phyloP scores from a whole-genome alignment of 1,284 basidiomycete species.

The Melampsora medusae region DNA sequence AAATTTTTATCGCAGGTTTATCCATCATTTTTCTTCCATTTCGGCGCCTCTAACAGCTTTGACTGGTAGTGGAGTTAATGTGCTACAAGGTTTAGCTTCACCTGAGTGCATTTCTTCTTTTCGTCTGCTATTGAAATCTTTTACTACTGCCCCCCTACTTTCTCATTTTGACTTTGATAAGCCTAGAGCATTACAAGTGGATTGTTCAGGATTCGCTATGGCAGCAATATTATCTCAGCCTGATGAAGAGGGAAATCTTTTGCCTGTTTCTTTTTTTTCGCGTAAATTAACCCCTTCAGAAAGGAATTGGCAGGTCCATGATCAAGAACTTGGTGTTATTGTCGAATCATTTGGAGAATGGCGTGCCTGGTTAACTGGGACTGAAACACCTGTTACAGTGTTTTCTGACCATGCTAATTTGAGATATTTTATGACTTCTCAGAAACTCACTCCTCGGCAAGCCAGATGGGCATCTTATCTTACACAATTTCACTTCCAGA shows the following conservation, averaged over 20 bases:
- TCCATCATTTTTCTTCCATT: constrained; percentile 7
- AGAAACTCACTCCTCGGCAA: constrained; percentile 13
- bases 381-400: constrained; percentile 1
- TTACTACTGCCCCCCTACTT: constrained; percentile 1
- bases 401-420: constrained; percentile 42
- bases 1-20: not conserved
- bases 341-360: constrained; percentile 18
- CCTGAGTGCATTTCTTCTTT: not conserved
- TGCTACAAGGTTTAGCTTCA: not conserved
- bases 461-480: constrained; percentile 10
- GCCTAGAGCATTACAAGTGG: constrained; percentile 3
- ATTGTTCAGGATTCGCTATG: constrained; percentile 19
- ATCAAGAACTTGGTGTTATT: constrained; percentile 3
- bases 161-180: constrained; percentile 17
- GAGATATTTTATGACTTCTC: too few species aligned
- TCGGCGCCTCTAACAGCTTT: not conserved
- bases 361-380: constrained; percentile 25
- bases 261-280: constrained; percentile 26
- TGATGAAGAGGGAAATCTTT: not conserved
- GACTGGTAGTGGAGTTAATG: not conserved
- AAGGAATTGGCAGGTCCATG: constrained; percentile 6
- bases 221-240: constrained; percentile 22
- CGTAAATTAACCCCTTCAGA: constrained; percentile 1
- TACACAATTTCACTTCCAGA: constrained; percentile 4
- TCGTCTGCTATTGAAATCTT: not conserved